phyloP scores from a whole-genome alignment of 495 filamentous ascomycete species.

The Cercophora samala region DNA sequence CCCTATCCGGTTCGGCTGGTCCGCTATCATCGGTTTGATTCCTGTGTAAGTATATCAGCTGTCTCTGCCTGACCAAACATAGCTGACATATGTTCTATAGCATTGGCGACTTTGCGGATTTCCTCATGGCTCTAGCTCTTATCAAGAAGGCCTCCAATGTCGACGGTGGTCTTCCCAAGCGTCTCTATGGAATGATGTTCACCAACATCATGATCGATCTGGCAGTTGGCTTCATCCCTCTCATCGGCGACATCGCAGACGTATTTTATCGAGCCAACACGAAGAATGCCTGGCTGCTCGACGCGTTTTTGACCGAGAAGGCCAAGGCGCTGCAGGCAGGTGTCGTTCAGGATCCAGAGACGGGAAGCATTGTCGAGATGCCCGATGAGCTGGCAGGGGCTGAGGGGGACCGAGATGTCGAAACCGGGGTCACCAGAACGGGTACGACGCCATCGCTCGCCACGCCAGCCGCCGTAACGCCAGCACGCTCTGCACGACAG shows the following conservation, averaged over 20 bases:
- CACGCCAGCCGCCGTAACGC: constrained; percentile 2
- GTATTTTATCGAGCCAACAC: constrained; percentile 63
- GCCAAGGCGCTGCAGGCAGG: constrained; percentile 42
- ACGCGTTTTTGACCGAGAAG: constrained; percentile 63
- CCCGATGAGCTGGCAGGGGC: constrained; percentile 3
- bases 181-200: constrained; percentile 63
- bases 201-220: constrained; percentile 77
- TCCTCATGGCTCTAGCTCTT: constrained; percentile 65
- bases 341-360: constrained; percentile 35
- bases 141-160: constrained; percentile 62
- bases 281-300: constrained; percentile 70
- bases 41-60: constrained; percentile 59
- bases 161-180: constrained; percentile 63
- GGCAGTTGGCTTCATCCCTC: constrained; percentile 74
- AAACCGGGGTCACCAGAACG: constrained; percentile 8
- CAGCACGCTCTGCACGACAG: neutral
- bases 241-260: constrained; percentile 82
- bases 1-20: constrained; percentile 78
- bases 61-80: neutral
- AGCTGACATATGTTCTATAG: constrained; percentile 35
- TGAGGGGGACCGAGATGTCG: constrained; percentile 12
- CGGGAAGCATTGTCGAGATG: constrained; percentile 7
- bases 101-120: constrained; percentile 73
- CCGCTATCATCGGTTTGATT: constrained; percentile 72
- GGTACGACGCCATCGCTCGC: neutral